phyloP scores from a whole-genome alignment of 345 rosid genomes.

The Stellera chamaejasme region DNA sequence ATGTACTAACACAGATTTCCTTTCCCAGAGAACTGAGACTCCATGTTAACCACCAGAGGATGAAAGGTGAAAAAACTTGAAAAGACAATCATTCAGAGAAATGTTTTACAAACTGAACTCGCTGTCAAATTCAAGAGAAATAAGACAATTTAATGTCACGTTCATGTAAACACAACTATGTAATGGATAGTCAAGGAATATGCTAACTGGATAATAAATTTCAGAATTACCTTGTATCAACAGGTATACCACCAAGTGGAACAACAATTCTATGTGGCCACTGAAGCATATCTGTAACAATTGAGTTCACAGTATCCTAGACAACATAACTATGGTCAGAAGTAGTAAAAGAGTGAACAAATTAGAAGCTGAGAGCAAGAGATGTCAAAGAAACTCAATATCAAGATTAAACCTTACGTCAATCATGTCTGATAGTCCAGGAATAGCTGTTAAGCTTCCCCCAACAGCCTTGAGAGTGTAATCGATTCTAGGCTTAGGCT shows the following conservation, averaged over 20 bases:
- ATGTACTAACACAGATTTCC: too few species aligned
- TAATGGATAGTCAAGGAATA: too few species aligned
- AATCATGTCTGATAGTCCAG: conserved; percentile 95
- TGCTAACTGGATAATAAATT: neutral
- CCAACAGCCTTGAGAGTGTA: conserved; percentile 96
- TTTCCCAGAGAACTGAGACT: too few species aligned
- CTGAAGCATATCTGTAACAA: conserved; percentile 89
- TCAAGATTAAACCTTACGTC: conserved; percentile 50
- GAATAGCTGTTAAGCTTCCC: conserved; percentile 96
- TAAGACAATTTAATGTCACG: too few species aligned
- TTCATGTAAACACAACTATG: too few species aligned
- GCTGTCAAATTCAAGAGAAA: too few species aligned
- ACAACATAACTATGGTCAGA: conserved; percentile 3
- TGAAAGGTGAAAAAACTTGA: too few species aligned
- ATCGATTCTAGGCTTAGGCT: conserved; percentile 97
- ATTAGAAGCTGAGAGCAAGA: neutral
- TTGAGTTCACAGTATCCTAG: conserved; percentile 86
- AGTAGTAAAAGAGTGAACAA: neutral
- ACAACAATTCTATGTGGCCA: conserved; percentile 99
- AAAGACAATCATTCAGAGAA: too few species aligned
- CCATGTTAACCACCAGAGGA: too few species aligned
- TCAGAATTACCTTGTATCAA: conserved; percentile 60
- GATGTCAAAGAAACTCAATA: neutral
- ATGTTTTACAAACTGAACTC: too few species aligned
- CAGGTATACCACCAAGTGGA: conserved; percentile 90